Evolutionary conservation across 805 yeast genomes (phyloP).

Genomic region (Clavispora vitiphila): DNA sequence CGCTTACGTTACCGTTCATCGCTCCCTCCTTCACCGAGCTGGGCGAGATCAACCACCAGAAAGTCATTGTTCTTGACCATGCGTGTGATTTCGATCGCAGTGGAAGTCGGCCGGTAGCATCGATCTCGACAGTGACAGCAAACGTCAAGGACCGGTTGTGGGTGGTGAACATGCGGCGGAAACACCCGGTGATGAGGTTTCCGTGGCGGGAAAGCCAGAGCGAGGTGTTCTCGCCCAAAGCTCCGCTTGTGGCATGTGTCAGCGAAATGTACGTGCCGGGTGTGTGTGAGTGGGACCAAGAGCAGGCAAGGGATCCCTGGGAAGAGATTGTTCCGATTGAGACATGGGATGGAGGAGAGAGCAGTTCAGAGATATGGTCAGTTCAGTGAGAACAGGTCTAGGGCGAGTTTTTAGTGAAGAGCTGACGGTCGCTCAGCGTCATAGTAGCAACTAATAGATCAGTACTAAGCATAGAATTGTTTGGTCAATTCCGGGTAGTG

Average conservation of each 20-base stretch:
- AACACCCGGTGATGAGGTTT: neutral
- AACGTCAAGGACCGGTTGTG: neutral
- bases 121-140: slow-evolving; percentile 6
- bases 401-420: too few species aligned
- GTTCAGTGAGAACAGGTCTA: too few species aligned
- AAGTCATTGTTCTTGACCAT: neutral
- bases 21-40: neutral
- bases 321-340: neutral
- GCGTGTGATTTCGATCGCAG: slow-evolving; percentile 5
- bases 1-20: slow-evolving; percentile 5
- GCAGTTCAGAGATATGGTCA: too few species aligned
- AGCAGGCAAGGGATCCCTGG: slow-evolving; percentile 1
- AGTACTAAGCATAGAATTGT: too few species aligned
- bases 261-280: slow-evolving; percentile 9
- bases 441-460: too few species aligned
- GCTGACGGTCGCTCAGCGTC: too few species aligned
- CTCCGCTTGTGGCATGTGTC: slow-evolving; percentile 9
- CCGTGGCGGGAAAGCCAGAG: neutral
- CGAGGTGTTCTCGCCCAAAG: slow-evolving; percentile 5
- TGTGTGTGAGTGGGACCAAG: slow-evolving; percentile 10
- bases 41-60: neutral
- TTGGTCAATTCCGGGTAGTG: too few species aligned
- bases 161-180: neutral
- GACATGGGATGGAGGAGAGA: too few species aligned
- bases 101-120: slow-evolving; percentile 9